Evolutionary conservation across 2,329 filamentous ascomycete species (phyloP).

Genomic region (Fusarium brachygibbosum): DNA sequence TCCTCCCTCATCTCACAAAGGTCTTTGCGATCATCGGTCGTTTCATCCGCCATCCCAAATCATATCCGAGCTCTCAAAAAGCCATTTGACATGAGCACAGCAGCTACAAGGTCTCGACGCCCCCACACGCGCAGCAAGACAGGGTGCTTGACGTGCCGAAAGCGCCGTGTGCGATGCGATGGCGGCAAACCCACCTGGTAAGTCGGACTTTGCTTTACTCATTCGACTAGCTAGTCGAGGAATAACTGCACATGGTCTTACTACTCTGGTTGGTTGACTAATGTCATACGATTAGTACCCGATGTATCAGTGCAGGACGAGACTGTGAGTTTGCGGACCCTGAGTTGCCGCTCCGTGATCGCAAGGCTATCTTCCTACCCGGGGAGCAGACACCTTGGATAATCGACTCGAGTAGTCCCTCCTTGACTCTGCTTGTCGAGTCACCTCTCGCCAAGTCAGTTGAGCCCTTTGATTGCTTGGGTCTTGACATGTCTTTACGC

Average conservation of each 20-base stretch:
- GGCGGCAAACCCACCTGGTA: conserved; percentile 40
- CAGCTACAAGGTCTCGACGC: conserved; percentile 25
- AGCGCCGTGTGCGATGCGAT: conserved; percentile 44
- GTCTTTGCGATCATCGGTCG: neutral
- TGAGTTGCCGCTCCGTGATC: conserved; percentile 44
- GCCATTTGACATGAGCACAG: neutral
- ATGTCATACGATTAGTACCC: conserved; percentile 11
- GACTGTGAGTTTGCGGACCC: conserved; percentile 37
- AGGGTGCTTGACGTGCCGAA: conserved; percentile 43
- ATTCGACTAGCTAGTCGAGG: neutral
- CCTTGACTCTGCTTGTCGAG: neutral
- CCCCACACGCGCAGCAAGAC: conserved; percentile 41
- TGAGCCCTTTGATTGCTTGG: conserved; percentile 40
- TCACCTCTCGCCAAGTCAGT: conserved; percentile 15
- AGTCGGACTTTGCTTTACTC: conserved; percentile 8
- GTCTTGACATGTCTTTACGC: conserved; percentile 43
- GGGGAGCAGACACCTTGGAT: conserved; percentile 46
- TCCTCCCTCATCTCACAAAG: conserved; percentile 1
- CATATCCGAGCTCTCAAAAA: neutral
- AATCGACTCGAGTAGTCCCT: neutral
- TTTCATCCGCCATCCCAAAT: neutral
- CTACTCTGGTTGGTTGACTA: neutral
- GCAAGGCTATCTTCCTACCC: conserved; percentile 32
- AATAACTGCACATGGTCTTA: neutral
- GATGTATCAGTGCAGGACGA: conserved; percentile 27